Base-by-base conservation (phyloP, 495 filamentous ascomycete species). In the Xylaria nigripes region DNA sequence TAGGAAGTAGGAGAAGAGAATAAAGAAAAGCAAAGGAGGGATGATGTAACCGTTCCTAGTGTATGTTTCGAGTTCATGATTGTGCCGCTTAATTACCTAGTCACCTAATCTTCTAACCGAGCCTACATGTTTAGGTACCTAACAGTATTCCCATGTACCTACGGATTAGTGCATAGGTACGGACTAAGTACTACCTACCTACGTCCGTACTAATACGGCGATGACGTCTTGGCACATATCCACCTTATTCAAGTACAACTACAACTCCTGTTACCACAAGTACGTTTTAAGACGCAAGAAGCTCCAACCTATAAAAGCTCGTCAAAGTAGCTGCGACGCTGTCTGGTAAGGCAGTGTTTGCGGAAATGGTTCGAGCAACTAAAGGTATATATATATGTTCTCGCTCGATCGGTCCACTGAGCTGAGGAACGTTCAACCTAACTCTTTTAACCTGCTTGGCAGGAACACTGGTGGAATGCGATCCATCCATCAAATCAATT, bases 391-490 rank as follows among this genome's bases (percentile, higher is more conserved):
- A 9, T 10, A 19, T 44, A 25, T 22, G 18, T 24, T 19, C 21
- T 21, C n/a, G 32, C 12, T 52, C 38, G 23, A 25, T n/a, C 12
- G 62, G 52, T n/a, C n/a, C n/a, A 36, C 4, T 36, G 6, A 5
- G 10, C 32, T 36, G 5, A 12, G 13, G 32, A 15, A 36, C 32
- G 32, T 36, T 30, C 5, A 13, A 53, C 48, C 30, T 41, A 25
- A 24, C 29, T 15, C 19, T 21, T 25, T 34, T 44, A 32, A 30
- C 23, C 25, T 30, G 43, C 34, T 21, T 47, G 12, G 23, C 54
- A 86, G 85, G 86, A 60, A 81, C 88, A 38, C 74, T 90, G 50
- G 80, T 90, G 59, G 78, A 86, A 66, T 89, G 86, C 70, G 87
- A 90, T 62, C 77, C 74, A 24, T 76, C 70, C 41, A 78, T 79